Evolutionary conservation across 331 rosid species (phyloP).

Genomic region (Pyrus hybrid): DNA sequence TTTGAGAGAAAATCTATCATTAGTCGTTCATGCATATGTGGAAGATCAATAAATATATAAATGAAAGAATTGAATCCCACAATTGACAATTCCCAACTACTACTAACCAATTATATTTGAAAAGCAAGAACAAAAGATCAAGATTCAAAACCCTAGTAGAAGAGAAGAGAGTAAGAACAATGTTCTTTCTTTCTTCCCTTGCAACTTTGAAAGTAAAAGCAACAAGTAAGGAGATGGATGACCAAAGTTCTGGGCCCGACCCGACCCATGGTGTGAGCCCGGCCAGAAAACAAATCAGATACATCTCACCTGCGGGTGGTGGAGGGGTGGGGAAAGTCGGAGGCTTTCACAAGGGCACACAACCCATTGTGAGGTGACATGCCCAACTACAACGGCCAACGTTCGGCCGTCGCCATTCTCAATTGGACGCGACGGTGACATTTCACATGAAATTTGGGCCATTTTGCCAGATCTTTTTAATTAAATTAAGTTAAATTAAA

Average conservation of each 20-base stretch:
- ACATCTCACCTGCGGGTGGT: slow-evolving; percentile 49
- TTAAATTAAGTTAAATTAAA: not conserved
- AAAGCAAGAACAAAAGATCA: not conserved
- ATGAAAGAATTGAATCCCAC: not conserved
- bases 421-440: slow-evolving; percentile 16
- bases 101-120: not conserved
- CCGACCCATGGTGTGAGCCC: slow-evolving; percentile 24
- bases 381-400: not conserved
- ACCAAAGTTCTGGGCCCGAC: slow-evolving; percentile 12
- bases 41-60: not conserved
- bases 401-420: slow-evolving; percentile 26
- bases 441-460: slow-evolving; percentile 50
- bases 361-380: slow-evolving; percentile 43
- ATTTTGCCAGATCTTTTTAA: not conserved
- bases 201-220: not conserved
- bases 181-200: not conserved
- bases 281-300: slow-evolving; percentile 23
- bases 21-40: not conserved
- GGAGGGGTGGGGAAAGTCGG: not conserved
- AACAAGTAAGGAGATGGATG: not conserved
- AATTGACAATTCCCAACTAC: not conserved
- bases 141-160: not conserved
- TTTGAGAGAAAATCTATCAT: not conserved
- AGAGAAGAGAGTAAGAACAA: not conserved
- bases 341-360: slow-evolving; percentile 1